phyloP scores from a whole-genome alignment of 1,284 basidiomycete species.

The Cerioporus squamosus region DNA sequence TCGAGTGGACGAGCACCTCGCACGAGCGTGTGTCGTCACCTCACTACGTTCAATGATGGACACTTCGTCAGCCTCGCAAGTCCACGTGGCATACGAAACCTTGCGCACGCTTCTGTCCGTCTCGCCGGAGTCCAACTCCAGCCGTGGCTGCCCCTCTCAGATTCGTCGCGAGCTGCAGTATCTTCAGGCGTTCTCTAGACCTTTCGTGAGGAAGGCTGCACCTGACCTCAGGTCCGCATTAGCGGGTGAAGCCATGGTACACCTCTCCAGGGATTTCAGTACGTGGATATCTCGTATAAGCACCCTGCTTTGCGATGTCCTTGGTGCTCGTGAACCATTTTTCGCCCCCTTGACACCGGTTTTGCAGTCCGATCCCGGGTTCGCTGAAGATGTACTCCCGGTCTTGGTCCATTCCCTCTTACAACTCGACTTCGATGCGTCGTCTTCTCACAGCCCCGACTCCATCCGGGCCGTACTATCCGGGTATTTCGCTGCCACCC shows the following conservation, averaged over 20 bases:
- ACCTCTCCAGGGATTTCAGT: conserved; percentile 51
- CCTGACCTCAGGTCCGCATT: conserved; percentile 45
- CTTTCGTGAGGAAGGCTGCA: conserved; percentile 32
- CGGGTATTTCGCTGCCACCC: conserved; percentile 64
- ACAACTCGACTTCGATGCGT: conserved; percentile 38
- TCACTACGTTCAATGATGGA: conserved; percentile 64
- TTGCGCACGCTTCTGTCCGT: conserved; percentile 60
- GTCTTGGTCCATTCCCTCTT: conserved; percentile 77
- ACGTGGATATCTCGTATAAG: conserved; percentile 73
- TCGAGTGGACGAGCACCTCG: conserved; percentile 21
- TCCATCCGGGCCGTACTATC: conserved; percentile 50
- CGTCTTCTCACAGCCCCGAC: conserved; percentile 14
- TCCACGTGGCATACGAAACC: conserved; percentile 64
- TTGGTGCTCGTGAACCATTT: conserved; percentile 61
- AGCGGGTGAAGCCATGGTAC: conserved; percentile 40
- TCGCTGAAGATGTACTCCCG: conserved; percentile 75
- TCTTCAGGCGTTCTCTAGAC: conserved; percentile 50
- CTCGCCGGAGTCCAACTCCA: conserved; percentile 37
- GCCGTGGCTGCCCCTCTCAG: conserved; percentile 45
- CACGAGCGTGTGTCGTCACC: conserved; percentile 56
- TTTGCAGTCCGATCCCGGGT: conserved; percentile 54
- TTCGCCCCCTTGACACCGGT: conserved; percentile 72
- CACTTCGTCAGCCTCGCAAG: conserved; percentile 49
- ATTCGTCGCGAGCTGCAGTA: conserved; percentile 55
- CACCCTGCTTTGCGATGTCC: conserved; percentile 60